These are phyloP conservation scores for Tetrahymena thermophila DNA, from an alignment of 73 alveolate species.

Conservation along the genomic window DNA sequence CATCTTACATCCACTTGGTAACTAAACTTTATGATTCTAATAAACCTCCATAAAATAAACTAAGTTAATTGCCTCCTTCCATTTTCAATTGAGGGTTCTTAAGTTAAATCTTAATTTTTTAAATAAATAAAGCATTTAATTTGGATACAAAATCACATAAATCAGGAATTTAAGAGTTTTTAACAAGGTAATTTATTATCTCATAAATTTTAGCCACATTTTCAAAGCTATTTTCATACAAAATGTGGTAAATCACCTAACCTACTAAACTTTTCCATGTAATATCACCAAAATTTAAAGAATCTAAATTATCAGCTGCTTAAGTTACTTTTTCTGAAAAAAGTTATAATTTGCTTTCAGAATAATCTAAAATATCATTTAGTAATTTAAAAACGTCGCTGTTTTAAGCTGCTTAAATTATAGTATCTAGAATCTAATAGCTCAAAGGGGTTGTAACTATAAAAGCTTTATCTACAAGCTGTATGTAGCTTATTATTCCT, in stretches of 20 bases:
- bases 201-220: background rate
- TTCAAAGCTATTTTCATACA: background rate
- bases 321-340: background rate
- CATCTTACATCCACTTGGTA: background rate
- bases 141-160: background rate
- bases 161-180: background rate
- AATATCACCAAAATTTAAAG: background rate
- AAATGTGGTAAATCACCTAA: background rate
- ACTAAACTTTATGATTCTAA: background rate
- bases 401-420: background rate
- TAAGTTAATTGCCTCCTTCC: background rate
- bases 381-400: background rate
- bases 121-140: background rate
- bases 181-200: background rate
- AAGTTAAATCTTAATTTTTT: background rate
- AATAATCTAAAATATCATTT: background rate
- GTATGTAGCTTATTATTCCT: background rate
- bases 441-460: background rate
- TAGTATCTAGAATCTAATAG: background rate
- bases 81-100: background rate
- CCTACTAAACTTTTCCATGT: background rate
- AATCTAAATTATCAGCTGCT: background rate
- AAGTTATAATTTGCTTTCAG: background rate
- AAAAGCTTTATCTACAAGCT: background rate
- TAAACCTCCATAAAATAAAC: background rate